These are phyloP conservation scores for Planoprotostelium fungivorum DNA, from an alignment of 78 protist genomes.

Conservation along the genomic window DNA sequence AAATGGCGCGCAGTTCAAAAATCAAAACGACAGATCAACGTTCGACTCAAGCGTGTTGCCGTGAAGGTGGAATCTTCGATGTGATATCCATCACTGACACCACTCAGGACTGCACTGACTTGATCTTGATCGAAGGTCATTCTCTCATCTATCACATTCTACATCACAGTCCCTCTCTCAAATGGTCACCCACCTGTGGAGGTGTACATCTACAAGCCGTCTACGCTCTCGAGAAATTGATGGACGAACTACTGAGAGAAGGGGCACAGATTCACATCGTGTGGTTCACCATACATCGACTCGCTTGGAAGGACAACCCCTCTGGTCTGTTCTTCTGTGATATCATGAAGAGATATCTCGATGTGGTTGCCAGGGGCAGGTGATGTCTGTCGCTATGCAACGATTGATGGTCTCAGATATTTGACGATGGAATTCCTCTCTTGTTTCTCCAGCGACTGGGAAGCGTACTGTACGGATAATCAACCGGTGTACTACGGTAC, in stretches of 20 bases:
- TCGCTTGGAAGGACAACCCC: neutral
- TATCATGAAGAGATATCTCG: neutral
- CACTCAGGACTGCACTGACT: neutral
- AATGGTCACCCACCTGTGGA: neutral
- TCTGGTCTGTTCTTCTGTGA: neutral
- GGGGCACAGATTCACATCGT: neutral
- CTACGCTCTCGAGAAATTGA: neutral
- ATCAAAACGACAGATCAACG: no score
- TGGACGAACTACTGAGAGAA: neutral
- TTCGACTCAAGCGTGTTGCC: neutral
- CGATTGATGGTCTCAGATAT: neutral
- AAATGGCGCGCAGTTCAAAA: neutral
- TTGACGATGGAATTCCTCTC: neutral
- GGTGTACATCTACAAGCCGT: neutral
- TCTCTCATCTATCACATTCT: neutral
- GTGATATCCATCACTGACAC: no score
- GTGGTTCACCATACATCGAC: neutral
- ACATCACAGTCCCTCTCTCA: neutral
- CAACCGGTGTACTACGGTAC: neutral
- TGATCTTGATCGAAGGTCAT: neutral
- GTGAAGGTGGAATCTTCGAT: neutral
- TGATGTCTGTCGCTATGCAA: neutral
- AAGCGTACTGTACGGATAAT: neutral
- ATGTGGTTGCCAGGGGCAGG: neutral
- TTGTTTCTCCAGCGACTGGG: neutral